Conservation (phyloP, 176 grass and related monocot genomes). For the Raddia distichophylla region DNA sequence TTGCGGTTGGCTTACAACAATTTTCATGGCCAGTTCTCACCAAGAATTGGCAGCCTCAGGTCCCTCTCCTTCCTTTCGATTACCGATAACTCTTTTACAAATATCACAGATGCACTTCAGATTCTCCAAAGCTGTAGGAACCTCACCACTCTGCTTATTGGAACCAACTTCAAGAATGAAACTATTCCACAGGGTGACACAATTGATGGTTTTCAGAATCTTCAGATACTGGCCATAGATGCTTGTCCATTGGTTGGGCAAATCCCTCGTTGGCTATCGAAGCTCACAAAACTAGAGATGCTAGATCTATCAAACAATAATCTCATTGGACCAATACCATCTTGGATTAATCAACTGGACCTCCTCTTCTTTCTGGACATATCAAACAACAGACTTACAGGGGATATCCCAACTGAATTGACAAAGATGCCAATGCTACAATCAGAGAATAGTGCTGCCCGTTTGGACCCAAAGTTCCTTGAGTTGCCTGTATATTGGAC, state of each 20-base stretch:
- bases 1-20: constrained; percentile 63
- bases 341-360: constrained; percentile 57
- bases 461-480: constrained; percentile 56
- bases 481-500: constrained; percentile 68
- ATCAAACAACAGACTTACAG: constrained; percentile 59
- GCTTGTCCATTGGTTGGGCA: constrained; percentile 45
- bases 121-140: constrained; percentile 62
- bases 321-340: constrained; percentile 64
- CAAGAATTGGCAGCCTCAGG: constrained; percentile 54
- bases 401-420: constrained; percentile 55
- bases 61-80: constrained; percentile 68
- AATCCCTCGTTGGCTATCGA: constrained; percentile 70
- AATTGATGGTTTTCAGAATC: constrained; percentile 62
- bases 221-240: constrained; percentile 56
- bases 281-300: constrained; percentile 61
- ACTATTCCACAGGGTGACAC: constrained; percentile 47
- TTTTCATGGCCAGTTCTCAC: constrained; percentile 58
- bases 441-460: constrained; percentile 47
- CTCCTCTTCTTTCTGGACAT: constrained; percentile 73
- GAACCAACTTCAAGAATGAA: constrained; percentile 62
- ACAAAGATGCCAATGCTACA: constrained; percentile 58
- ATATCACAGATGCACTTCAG: constrained; percentile 66
- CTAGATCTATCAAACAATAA: constrained; percentile 66
- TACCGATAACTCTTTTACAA: constrained; percentile 56
- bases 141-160: constrained; percentile 57